Base-by-base conservation (phyloP, 495 filamentous ascomycete species). In the Paragyromitra xinjiangensis region DNA sequence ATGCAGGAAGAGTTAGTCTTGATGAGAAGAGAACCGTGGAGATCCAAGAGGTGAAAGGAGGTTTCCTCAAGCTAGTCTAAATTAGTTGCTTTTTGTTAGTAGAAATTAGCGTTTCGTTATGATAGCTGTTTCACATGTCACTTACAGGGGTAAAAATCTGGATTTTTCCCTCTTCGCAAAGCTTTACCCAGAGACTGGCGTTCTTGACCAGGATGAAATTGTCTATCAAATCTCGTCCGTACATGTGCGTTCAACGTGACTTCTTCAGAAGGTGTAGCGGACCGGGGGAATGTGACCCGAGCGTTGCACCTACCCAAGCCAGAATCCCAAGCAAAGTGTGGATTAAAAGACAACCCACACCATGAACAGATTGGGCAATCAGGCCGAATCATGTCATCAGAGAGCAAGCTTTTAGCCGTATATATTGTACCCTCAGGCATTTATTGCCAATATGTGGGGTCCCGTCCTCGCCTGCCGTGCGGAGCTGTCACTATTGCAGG, bases 1-100 rank as follows among this genome's bases (percentile, higher is more conserved):
- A 98, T 81, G 94, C 94, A 2, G 94, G 94, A 0, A 86, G 94
- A 69, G 85, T 89, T 79, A 93, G 91, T 78, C 85, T 98, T 73
- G 92, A 97, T 83, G 92, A 97, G 86, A 88, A 87, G 61, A 86
- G 93, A 77, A 87, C 91, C 66, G 89, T 98, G 16, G 89, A 88
- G 81, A 94, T 98, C 82, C 86, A 86, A 80, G 80, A 88, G 56
- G 85, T 84, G 64, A 45, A 63, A 39, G 88, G 87, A 66, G 92
- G 88, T 0, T 83, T 85, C 45, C 94, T 92, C 91, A 89, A 87
- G 73, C 83, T 95, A 78, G 88, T 91, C 76, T 96, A 86, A 86
- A 56, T 42, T 40, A 7, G 19, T 45, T 58, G 6, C 19, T 61
- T 34, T 66, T 65, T 16, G 40, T 45, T 55, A 64, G 11, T 24